Conservation (phyloP, 2,329 filamentous ascomycete genomes). For the Phialophora verrucosa region DNA sequence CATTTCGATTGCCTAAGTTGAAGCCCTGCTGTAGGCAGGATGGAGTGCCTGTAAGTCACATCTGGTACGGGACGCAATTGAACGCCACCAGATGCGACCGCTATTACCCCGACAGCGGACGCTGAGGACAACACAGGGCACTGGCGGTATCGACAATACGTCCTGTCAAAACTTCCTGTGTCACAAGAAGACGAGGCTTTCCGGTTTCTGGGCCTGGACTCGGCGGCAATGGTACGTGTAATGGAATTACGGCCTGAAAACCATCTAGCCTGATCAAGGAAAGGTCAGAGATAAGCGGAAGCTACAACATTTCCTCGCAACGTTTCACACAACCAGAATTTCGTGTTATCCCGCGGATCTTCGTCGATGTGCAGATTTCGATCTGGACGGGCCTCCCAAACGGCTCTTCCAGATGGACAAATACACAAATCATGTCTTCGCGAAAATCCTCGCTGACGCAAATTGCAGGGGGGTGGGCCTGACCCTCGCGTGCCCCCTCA, state of each 20-base stretch:
- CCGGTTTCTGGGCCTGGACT: background rate
- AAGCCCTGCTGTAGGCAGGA: background rate
- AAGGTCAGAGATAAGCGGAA: conserved; percentile 28
- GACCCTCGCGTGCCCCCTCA: background rate
- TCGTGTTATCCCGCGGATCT: conserved; percentile 27
- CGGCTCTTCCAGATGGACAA: conserved; percentile 4
- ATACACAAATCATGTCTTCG: conserved; percentile 17
- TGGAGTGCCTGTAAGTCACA: background rate
- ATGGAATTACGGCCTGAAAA: conserved; percentile 11
- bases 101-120: background rate
- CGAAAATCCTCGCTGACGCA: conserved; percentile 14
- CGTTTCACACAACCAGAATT: conserved; percentile 1
- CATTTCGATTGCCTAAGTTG: background rate
- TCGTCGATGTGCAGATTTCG: conserved; percentile 11
- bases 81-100: background rate
- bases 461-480: conserved; percentile 2
- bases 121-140: background rate
- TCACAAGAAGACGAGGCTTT: background rate
- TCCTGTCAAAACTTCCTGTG: background rate
- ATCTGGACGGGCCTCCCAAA: conserved; percentile 4
- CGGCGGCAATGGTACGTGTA: conserved; percentile 6
- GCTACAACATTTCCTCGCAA: conserved; percentile 29
- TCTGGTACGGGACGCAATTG: background rate
- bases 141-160: background rate
- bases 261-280: conserved; percentile 18